Percentiles rank a stretch among this genome's conserved stretches.
These are phyloP conservation scores for Rhizopogon sp. DNA, from an alignment of 768 basidiomycete genomes.

Conservation along the genomic window DNA sequence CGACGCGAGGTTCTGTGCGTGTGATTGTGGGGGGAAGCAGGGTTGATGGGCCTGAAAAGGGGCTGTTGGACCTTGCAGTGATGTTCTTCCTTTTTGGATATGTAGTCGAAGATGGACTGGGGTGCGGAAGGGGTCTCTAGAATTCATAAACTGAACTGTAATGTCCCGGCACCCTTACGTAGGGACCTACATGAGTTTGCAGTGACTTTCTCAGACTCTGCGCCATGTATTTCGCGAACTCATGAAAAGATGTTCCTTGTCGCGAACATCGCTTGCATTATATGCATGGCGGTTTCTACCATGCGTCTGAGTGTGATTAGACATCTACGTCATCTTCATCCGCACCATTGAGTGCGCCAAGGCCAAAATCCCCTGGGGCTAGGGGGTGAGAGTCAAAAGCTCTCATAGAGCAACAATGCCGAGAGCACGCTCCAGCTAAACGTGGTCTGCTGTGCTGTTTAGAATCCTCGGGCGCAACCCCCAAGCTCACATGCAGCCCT, in stretches of 20 bases:
- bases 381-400: constrained; percentile 1
- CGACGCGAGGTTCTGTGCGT: constrained; percentile 68
- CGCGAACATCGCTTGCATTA: constrained; percentile 55
- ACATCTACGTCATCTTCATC: constrained; percentile 90
- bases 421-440: constrained; percentile 44
- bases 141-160: constrained; percentile 14
- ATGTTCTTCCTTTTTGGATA: constrained; percentile 83
- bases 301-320: constrained; percentile 43
- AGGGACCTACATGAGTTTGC: constrained; percentile 3
- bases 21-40: constrained; percentile 44
- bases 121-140: constrained; percentile 45
- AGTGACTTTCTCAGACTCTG: background rate
- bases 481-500: constrained; percentile 56
- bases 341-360: constrained; percentile 88
- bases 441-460: constrained; percentile 38
- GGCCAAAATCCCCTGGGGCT: constrained; percentile 71
- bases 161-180: background rate
- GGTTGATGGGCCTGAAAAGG: constrained; percentile 21
- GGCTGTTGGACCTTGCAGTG: constrained; percentile 27
- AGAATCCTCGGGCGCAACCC: constrained; percentile 21
- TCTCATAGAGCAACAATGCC: background rate
- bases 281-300: constrained; percentile 55
- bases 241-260: too few relatives aligned
- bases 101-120: constrained; percentile 89
- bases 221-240: too few relatives aligned